Percentiles rank a stretch among this genome's conserved stretches.
These are phyloP conservation scores for Phyllosticta citribraziliensis DNA, from an alignment of 2,329 filamentous ascomycete genomes.

Conservation along the genomic window DNA sequence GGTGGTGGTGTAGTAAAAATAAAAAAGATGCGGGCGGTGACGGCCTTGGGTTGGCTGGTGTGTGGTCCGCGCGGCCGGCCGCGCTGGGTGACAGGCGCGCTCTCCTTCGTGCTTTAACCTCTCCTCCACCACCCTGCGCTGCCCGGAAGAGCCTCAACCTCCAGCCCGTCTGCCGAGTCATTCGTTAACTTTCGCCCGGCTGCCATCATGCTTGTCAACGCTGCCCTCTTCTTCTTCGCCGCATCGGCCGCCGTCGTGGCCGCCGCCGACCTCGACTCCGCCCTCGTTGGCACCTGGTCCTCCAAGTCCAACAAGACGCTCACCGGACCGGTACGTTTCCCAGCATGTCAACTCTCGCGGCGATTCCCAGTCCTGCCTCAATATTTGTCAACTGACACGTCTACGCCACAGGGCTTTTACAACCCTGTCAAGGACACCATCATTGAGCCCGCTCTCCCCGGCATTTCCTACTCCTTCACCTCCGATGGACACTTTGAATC, in stretches of 20 bases:
- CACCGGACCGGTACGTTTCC: conserved; percentile 53
- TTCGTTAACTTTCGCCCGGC: conserved; percentile 9
- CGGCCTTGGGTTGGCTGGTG: neutral
- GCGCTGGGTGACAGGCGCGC: neutral
- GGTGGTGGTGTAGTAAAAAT: neutral
- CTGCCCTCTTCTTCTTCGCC: conserved; percentile 12
- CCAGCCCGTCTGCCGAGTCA: conserved; percentile 5
- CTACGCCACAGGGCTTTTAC: conserved; percentile 52
- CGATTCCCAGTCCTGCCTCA: neutral
- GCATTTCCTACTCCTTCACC: conserved; percentile 67
- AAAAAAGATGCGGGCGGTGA: neutral
- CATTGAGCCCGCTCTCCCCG: conserved; percentile 53
- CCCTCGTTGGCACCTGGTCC: conserved; percentile 61
- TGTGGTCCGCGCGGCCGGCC: neutral
- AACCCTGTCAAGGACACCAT: conserved; percentile 56
- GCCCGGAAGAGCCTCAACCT: neutral
- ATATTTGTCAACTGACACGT: neutral
- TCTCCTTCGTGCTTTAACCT: conserved; percentile 2
- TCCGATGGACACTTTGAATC: conserved; percentile 58
- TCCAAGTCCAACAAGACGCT: conserved; percentile 60
- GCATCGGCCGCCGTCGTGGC: conserved; percentile 27
- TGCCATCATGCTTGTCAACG: conserved; percentile 1
- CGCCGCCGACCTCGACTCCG: conserved; percentile 29
- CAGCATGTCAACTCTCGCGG: conserved; percentile 10
- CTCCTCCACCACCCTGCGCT: conserved; percentile 1